phyloP scores from a whole-genome alignment of 768 basidiomycete genomes.

The Tricholoma sp. region DNA sequence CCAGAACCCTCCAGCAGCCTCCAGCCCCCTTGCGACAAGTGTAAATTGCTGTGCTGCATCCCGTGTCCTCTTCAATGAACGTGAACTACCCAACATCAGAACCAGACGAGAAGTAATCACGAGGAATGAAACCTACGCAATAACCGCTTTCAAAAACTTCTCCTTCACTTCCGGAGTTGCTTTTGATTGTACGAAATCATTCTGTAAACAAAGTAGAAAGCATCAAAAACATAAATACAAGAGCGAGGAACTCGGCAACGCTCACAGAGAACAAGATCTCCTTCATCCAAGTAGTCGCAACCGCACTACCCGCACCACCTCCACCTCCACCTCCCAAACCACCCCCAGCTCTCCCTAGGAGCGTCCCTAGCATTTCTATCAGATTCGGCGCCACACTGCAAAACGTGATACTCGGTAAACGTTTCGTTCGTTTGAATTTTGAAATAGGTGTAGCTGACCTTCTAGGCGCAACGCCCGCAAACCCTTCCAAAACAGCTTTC shows the following conservation, averaged over 20 bases:
- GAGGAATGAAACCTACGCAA: slow-evolving; percentile 41
- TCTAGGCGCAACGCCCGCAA: slow-evolving; percentile 80
- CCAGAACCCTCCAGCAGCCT: slow-evolving; percentile 83
- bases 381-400: slow-evolving; percentile 73
- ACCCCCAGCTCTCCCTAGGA: slow-evolving; percentile 47
- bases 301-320: slow-evolving; percentile 21
- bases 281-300: slow-evolving; percentile 61
- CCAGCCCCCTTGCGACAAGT: slow-evolving; percentile 74
- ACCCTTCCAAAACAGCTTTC: slow-evolving; percentile 68
- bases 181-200: slow-evolving; percentile 68
- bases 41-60: slow-evolving; percentile 88
- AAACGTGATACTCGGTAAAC: background rate
- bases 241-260: background rate
- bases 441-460: slow-evolving; percentile 7
- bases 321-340: slow-evolving; percentile 17
- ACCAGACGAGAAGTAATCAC: background rate
- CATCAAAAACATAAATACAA: background rate
- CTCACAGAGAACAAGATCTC: slow-evolving; percentile 64
- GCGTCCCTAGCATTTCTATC: slow-evolving; percentile 70
- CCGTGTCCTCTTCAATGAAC: slow-evolving; percentile 66
- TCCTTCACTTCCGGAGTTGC: slow-evolving; percentile 74
- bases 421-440: background rate
- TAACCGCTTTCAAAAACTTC: slow-evolving; percentile 66
- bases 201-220: slow-evolving; percentile 34
- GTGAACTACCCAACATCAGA: slow-evolving; percentile 40